Evolutionary conservation across 2,329 filamentous ascomycete genomes (phyloP).

Genomic region (Rhynchosporium secalis): DNA sequence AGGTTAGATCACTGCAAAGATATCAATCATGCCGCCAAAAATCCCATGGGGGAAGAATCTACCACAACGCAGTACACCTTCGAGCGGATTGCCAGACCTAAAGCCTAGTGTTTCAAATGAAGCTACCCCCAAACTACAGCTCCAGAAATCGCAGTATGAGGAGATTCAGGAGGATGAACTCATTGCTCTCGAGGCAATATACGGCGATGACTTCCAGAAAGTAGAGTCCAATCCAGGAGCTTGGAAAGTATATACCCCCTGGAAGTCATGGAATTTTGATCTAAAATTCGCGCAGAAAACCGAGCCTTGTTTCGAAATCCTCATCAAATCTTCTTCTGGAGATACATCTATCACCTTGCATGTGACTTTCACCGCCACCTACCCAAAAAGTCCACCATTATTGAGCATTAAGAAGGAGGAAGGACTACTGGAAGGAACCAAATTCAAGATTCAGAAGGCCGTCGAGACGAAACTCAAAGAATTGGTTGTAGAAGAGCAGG

Average conservation of each 20-base stretch:
- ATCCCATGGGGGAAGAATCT: conserved; percentile 40
- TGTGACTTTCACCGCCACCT: conserved; percentile 84
- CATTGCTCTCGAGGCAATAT: conserved; percentile 82
- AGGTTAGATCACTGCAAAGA: conserved; percentile 21
- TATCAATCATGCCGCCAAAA: conserved; percentile 38
- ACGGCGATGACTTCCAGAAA: conserved; percentile 81
- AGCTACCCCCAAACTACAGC: conserved; percentile 47
- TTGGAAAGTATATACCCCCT: conserved; percentile 68
- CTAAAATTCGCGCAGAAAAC: conserved; percentile 58
- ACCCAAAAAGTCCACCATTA: conserved; percentile 79
- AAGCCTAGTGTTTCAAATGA: conserved; percentile 29
- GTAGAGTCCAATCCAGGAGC: conserved; percentile 68
- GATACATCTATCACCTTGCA: conserved; percentile 71
- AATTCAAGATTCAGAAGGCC: conserved; percentile 67
- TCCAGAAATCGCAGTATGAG: conserved; percentile 65
- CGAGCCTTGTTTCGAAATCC: conserved; percentile 80
- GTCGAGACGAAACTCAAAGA: conserved; percentile 58
- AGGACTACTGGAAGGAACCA: conserved; percentile 67
- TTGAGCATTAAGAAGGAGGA: conserved; percentile 66
- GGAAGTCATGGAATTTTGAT: conserved; percentile 30
- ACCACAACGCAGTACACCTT: conserved; percentile 42
- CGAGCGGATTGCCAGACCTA: conserved; percentile 32
- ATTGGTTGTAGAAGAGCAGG: conserved; percentile 53
- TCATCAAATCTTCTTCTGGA: conserved; percentile 70
- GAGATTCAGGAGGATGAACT: conserved; percentile 88